These are phyloP conservation scores for Dendrobium nobile DNA, from an alignment of 106 monocot species.

Conservation along the genomic window DNA sequence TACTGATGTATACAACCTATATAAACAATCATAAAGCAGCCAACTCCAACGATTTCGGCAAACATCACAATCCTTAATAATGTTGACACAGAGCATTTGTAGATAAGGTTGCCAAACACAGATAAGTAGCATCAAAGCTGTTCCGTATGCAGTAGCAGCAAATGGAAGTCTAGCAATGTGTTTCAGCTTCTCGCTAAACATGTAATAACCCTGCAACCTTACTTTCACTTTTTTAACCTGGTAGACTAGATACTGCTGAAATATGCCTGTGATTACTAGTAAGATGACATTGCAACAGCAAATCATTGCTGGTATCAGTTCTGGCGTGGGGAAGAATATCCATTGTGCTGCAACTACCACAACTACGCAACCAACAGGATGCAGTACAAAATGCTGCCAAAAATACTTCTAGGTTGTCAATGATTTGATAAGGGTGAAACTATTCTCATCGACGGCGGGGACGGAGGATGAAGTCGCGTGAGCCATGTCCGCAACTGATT, in stretches of 20 bases:
- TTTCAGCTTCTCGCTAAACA: slow-evolving; percentile 90
- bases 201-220: slow-evolving; percentile 93
- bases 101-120: slow-evolving; percentile 74
- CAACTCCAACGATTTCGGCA: slow-evolving; percentile 66
- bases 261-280: slow-evolving; percentile 86
- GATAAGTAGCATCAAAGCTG: slow-evolving; percentile 70
- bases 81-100: slow-evolving; percentile 43
- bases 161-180: slow-evolving; percentile 82
- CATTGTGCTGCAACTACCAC: slow-evolving; percentile 83
- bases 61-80: slow-evolving; percentile 68
- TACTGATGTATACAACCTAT: slow-evolving; percentile 86
- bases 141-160: slow-evolving; percentile 61
- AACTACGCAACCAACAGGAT: slow-evolving; percentile 69
- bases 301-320: slow-evolving; percentile 54
- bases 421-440: slow-evolving; percentile 60
- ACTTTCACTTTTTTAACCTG: slow-evolving; percentile 96
- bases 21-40: slow-evolving; percentile 75
- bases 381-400: slow-evolving; percentile 79
- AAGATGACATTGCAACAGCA: slow-evolving; percentile 85
- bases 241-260: slow-evolving; percentile 81
- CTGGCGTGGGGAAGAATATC: slow-evolving; percentile 63
- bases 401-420: slow-evolving; percentile 55
- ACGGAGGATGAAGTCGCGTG: slow-evolving; percentile 15
- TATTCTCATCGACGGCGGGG: slow-evolving; percentile 34
- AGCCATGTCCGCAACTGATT: slow-evolving; percentile 11